Evolutionary conservation across 2,329 filamentous ascomycete genomes (phyloP), one percentile per base, ranked within the genome.

Genomic region (Fulvia fulva): DNA sequence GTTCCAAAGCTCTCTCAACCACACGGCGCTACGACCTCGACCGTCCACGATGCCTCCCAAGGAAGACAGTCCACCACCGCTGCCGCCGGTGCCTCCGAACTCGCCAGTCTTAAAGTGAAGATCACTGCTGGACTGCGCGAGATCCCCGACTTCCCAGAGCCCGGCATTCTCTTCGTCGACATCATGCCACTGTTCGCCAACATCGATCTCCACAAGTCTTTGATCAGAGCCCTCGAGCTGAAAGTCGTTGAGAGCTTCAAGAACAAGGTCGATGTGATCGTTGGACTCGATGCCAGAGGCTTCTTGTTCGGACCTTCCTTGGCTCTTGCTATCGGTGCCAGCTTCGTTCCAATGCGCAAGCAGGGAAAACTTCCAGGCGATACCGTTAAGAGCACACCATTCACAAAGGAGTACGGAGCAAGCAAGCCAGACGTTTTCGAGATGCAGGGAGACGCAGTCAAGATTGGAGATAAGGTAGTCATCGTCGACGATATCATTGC

Each of bases 401-500:
- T 91, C 76, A 81, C 91, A 77, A 99, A 99, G 83, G 94, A 99
- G 77, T 99, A 99, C 72, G 94, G 94, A 63, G 83, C 87, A 76
- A n/a, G n/a, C 37, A 41, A 41, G n/a, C 37, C 37, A 32, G 94
- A 99, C 75, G 87, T 87, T 73, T 97, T 99, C 80, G 90, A 97
- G 82, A 95, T 99, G 81, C 94, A 99, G 80, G 80, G 83, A 66
- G 91, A 89, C 75, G 87, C 88, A 46, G 87, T 99, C 70, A 87
- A 89, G 78, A 82, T 85, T 53, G 92, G 92, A 34, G 90, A 96
- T 79, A 92, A 88, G 75, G 93, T 96, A 58, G 80, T 99, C 62
- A 83, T 99, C 65, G 91, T 99, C 30, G 94, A 99, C 76, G 94
- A 99, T 75, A 96, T 99, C 72, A 97, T 99, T 78, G 94, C 94